A percentile compares a stretch with the other conserved stretches of the same genome.
Evolutionary conservation across 306 rosid genomes (phyloP).

Genomic region (Acacia acuminata): DNA sequence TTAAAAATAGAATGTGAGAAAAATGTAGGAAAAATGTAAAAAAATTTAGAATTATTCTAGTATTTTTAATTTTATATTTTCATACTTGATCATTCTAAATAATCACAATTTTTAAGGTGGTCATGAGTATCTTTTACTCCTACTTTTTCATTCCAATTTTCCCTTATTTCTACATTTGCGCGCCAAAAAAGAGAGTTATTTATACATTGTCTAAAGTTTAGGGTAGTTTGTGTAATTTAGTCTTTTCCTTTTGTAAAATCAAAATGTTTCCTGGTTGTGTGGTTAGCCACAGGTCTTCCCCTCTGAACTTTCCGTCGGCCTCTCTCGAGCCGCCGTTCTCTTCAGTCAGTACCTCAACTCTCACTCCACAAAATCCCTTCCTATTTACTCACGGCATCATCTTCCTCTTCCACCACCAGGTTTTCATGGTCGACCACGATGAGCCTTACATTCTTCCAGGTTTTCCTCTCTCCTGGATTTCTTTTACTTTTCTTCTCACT

Average conservation of each 20-base stretch:
- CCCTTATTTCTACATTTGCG: too few species aligned
- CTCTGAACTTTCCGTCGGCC: not conserved
- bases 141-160: too few species aligned
- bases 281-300: constrained; percentile 31
- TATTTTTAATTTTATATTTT: too few species aligned
- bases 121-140: too few species aligned
- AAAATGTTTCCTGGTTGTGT: constrained; percentile 13
- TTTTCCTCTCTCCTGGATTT: not conserved
- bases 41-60: too few species aligned
- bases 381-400: not conserved
- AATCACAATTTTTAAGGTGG: too few species aligned
- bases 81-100: too few species aligned
- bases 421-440: constrained; percentile 18
- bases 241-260: not conserved
- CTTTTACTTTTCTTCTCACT: not conserved
- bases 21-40: too few species aligned
- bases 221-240: not conserved
- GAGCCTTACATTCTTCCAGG: constrained; percentile 23
- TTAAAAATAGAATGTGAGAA: too few species aligned
- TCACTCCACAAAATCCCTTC: constrained; percentile 22
- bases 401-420: constrained; percentile 5
- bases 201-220: not conserved
- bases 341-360: not conserved
- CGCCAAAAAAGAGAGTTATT: too few species aligned
- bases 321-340: not conserved